Conservation (phyloP, 1,284 basidiomycete genomes). For the Rhodotorula mucilaginosa region DNA sequence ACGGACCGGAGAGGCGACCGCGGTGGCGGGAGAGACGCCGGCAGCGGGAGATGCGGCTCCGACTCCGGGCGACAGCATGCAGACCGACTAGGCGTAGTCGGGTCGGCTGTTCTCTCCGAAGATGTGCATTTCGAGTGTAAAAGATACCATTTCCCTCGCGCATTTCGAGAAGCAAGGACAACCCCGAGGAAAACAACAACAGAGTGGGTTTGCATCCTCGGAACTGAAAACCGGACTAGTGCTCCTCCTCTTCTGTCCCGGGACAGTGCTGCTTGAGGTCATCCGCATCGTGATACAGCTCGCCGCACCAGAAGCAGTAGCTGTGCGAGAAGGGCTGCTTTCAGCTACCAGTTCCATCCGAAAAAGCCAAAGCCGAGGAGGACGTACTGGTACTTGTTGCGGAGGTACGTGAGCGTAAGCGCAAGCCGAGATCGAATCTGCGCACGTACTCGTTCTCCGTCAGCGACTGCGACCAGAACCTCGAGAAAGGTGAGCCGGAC, state of each 20-base stretch:
- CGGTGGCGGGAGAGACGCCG: background rate
- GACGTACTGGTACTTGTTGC: constrained; percentile 52
- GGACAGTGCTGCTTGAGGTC: constrained; percentile 69
- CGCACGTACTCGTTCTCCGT: background rate
- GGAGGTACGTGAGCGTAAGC: constrained; percentile 68
- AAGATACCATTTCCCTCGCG: background rate
- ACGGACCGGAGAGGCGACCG: constrained; percentile 12
- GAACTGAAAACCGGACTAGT: constrained; percentile 45
- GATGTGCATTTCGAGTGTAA: background rate
- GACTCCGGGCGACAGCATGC: constrained; percentile 18
- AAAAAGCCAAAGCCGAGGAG: background rate
- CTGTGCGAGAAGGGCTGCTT: constrained; percentile 49
- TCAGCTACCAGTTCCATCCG: too few species aligned
- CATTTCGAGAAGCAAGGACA: too few species aligned
- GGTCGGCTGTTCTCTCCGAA: background rate
- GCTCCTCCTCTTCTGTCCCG: constrained; percentile 70
- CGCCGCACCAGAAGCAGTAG: constrained; percentile 86
- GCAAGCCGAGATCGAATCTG: constrained; percentile 68
- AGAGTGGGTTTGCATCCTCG: too few species aligned
- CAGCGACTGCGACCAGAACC: background rate
- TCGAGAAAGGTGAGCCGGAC: background rate
- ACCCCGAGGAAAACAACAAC: too few species aligned
- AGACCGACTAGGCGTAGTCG: constrained; percentile 13
- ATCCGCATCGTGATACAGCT: constrained; percentile 62
- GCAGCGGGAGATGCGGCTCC: background rate